A percentile compares a stretch with the other conserved stretches of the same genome.
Conservation (phyloP, 1,284 basidiomycete species). For the Inonotus obliquus region DNA sequence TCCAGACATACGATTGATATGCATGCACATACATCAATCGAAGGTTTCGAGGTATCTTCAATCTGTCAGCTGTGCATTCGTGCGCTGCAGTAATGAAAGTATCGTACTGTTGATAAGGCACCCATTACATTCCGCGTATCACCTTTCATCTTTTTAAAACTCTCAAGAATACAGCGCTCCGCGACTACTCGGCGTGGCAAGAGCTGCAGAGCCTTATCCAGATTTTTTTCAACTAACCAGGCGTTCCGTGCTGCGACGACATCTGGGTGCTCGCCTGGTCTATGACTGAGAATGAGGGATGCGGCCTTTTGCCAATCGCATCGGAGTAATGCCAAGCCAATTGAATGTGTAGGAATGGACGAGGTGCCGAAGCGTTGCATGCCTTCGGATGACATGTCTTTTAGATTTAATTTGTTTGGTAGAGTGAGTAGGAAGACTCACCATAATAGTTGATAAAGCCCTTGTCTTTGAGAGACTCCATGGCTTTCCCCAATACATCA, state of each 20-base stretch:
- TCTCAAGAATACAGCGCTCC: conserved; percentile 88
- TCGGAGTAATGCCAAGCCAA: conserved; percentile 85
- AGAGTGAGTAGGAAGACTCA: conserved; percentile 30
- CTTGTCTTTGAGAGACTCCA: conserved; percentile 76
- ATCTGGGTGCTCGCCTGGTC: conserved; percentile 89
- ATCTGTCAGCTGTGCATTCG: not conserved
- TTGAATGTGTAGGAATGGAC: conserved; percentile 90
- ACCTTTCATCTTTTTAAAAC: conserved; percentile 76
- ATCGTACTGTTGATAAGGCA: conserved; percentile 74
- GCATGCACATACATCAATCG: conserved; percentile 98
- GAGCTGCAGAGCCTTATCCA: conserved; percentile 71
- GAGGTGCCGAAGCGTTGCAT: conserved; percentile 99
- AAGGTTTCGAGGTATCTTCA: conserved; percentile 89
- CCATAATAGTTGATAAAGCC: conserved; percentile 99
- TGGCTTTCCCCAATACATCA: conserved; percentile 68
- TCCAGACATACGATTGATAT: conserved; percentile 99
- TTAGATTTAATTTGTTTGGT: not conserved
- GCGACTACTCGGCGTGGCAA: conserved; percentile 91
- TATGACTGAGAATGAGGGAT: conserved; percentile 73
- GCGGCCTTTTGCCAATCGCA: conserved; percentile 88
- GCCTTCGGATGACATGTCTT: conserved; percentile 40
- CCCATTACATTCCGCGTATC: conserved; percentile 82
- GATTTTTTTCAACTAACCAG: conserved; percentile 76
- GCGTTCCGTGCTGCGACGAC: conserved; percentile 74
- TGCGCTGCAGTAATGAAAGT: not conserved